phyloP scores from a whole-genome alignment of 2,329 filamentous ascomycete species.

The Cordyceps cicadae region DNA sequence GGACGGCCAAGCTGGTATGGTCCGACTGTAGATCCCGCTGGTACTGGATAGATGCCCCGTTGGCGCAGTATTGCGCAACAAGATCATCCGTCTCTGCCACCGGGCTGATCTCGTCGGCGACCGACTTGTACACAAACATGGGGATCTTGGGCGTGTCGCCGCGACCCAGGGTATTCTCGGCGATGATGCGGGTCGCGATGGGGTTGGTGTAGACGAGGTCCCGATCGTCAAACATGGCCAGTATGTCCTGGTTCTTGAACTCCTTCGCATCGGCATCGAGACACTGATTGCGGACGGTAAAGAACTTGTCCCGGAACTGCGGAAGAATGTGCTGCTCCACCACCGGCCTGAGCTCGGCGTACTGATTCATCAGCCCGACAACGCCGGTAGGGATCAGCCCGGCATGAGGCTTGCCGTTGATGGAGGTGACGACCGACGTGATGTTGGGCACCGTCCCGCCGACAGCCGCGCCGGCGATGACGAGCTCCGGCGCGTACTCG shows the following conservation, averaged over 20 bases:
- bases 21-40: constrained; percentile 33
- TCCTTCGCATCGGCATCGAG: constrained; percentile 17
- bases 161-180: constrained; percentile 25
- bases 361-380: constrained; percentile 18
- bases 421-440: constrained; percentile 10
- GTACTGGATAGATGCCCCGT: constrained; percentile 34
- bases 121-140: constrained; percentile 41
- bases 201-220: constrained; percentile 18
- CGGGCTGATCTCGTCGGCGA: constrained; percentile 36
- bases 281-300: constrained; percentile 21
- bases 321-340: constrained; percentile 17
- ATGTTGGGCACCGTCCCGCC: constrained; percentile 20
- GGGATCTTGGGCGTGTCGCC: constrained; percentile 37
- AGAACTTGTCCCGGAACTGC: constrained; percentile 20
- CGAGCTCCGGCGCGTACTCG: constrained; percentile 19
- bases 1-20: constrained; percentile 22
- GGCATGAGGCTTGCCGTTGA: constrained; percentile 14
- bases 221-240: constrained; percentile 32
- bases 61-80: constrained; percentile 32
- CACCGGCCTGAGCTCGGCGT: constrained; percentile 13
- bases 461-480: constrained; percentile 19
- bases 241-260: constrained; percentile 29
- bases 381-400: constrained; percentile 19
- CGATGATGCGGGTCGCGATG: constrained; percentile 19
- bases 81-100: constrained; percentile 35